Evolutionary conservation across 2,329 filamentous ascomycete species (phyloP).

Genomic region (Cercospora berteroae): DNA sequence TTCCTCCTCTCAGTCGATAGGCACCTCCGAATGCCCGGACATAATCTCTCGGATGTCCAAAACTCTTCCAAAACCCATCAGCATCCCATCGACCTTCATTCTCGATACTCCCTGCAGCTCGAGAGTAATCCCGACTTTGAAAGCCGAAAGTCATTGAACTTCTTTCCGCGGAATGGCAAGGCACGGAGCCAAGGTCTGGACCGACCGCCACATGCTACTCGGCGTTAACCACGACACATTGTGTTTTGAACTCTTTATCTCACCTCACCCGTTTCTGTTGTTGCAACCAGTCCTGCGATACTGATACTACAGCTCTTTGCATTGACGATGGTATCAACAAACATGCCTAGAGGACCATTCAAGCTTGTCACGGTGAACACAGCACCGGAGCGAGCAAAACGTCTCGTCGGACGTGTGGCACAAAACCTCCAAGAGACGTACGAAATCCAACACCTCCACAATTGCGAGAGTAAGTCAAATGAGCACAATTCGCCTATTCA

Average conservation of each 20-base stretch:
- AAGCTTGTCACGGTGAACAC: conserved; percentile 67
- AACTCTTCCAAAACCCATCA: neutral
- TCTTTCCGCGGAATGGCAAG: neutral
- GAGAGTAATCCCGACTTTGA: neutral
- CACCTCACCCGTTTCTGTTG: neutral
- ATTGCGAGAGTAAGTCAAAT: conserved; percentile 55
- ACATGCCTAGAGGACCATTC: conserved; percentile 52
- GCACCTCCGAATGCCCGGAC: neutral
- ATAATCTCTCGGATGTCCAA: neutral
- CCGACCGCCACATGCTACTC: neutral
- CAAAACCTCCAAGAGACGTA: conserved; percentile 63
- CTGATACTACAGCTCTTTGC: neutral
- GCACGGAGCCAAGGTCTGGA: neutral
- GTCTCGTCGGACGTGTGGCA: conserved; percentile 60
- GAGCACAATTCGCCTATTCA: too few species aligned
- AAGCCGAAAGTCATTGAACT: neutral
- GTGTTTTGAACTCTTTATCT: neutral
- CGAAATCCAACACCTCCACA: conserved; percentile 61
- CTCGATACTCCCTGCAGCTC: neutral
- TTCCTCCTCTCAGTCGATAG: neutral
- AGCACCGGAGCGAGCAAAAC: conserved; percentile 62
- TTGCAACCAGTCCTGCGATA: neutral
- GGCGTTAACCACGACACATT: neutral
- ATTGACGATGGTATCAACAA: conserved; percentile 3
- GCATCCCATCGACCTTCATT: neutral